Evolutionary conservation across 2,329 filamentous ascomycete genomes (phyloP).

Genomic region (Cercospora canescens): DNA sequence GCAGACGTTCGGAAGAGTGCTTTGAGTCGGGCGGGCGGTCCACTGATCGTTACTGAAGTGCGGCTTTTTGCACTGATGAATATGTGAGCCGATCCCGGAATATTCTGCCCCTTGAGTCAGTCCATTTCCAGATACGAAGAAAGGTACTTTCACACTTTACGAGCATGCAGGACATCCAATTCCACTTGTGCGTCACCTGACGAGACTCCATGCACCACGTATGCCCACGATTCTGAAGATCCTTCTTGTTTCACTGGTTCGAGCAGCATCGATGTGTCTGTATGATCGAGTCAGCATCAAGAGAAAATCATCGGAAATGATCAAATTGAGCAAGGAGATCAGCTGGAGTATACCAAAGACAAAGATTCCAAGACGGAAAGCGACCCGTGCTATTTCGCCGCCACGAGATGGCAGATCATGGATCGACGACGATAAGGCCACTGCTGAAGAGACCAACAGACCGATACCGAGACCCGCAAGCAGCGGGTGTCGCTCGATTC

Average conservation of each 20-base stretch:
- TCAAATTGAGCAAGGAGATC: too few species aligned
- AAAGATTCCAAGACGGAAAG: conserved; percentile 50
- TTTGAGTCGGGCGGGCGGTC: conserved; percentile 34
- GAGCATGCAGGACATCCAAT: conserved; percentile 34
- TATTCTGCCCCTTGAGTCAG: background rate
- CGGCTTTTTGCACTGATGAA: conserved; percentile 32
- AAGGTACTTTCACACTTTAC: background rate
- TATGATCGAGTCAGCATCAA: background rate
- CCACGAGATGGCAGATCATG: conserved; percentile 44
- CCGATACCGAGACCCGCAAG: conserved; percentile 50
- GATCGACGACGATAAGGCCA: conserved; percentile 43
- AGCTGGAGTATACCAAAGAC: conserved; percentile 31
- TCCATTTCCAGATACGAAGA: background rate
- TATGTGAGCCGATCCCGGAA: conserved; percentile 23
- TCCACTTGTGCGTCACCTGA: conserved; percentile 39
- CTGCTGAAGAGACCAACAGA: conserved; percentile 44
- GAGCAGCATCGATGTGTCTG: conserved; percentile 46
- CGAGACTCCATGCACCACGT: conserved; percentile 40
- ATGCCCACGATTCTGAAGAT: conserved; percentile 43
- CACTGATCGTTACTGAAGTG: conserved; percentile 35
- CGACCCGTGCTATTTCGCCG: conserved; percentile 43
- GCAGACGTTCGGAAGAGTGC: conserved; percentile 27
- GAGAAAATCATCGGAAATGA: too few species aligned
- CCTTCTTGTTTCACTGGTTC: conserved; percentile 36
- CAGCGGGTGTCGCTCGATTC: conserved; percentile 28